Evolutionary conservation across 2,329 filamentous ascomycete genomes (phyloP).

Genomic region (Pseudogymnoascus sp.): DNA sequence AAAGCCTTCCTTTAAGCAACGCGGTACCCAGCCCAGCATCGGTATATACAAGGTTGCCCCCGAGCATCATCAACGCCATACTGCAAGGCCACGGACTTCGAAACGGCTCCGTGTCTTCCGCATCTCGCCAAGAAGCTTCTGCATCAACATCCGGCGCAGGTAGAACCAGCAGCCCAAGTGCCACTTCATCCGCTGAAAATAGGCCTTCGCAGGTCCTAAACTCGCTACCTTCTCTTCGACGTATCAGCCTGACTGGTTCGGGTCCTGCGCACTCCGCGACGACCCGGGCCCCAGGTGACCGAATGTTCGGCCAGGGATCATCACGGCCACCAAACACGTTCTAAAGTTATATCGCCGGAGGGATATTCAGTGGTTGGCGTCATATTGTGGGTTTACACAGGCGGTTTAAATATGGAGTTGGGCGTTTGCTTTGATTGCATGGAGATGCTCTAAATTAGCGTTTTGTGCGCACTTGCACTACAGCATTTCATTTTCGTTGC

Average conservation of each 20-base stretch:
- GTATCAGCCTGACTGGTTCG: not conserved
- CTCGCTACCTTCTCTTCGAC: not conserved
- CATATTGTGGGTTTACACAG: not conserved
- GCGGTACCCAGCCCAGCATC: not conserved
- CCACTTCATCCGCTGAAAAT: not conserved
- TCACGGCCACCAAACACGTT: conserved; percentile 1
- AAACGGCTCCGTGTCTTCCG: not conserved
- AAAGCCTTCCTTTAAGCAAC: conserved; percentile 26
- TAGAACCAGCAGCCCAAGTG: not conserved
- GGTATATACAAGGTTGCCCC: conserved; percentile 3
- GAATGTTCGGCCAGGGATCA: not conserved
- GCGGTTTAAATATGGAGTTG: conserved; percentile 3
- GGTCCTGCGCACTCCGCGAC: not conserved
- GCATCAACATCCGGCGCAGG: not conserved
- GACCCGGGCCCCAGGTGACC: not conserved
- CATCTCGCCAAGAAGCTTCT: not conserved
- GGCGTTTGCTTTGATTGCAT: conserved; percentile 2
- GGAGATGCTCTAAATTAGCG: not conserved
- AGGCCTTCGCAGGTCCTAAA: not conserved
- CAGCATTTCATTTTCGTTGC: not conserved
- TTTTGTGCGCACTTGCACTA: conserved; percentile 1
- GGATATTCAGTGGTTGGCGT: not conserved
- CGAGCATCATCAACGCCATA: conserved; percentile 2
- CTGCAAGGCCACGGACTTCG: not conserved
- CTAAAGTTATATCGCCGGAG: not conserved